Evolutionary conservation across 805 yeast species (phyloP).

Genomic region (Lipomyces mesembrius): DNA sequence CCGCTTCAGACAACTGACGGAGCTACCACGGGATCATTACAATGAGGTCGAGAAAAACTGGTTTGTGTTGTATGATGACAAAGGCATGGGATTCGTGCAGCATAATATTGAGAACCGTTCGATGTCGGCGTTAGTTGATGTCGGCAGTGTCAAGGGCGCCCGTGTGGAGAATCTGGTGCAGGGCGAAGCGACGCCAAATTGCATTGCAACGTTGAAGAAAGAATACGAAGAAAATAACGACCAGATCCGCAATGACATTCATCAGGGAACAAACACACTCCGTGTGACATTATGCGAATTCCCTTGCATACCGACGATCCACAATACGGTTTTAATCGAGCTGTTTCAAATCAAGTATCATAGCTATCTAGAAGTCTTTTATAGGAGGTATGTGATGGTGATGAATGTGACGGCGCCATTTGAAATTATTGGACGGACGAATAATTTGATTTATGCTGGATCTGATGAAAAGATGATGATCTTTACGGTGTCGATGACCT

Average conservation of each 20-base stretch:
- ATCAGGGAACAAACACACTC: conserved; percentile 32
- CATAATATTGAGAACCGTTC: conserved; percentile 23
- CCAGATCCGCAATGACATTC: conserved; percentile 13
- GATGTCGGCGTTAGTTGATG: conserved; percentile 5
- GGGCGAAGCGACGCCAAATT: conserved; percentile 6
- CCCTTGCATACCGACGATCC: conserved; percentile 36
- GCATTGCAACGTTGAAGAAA: conserved; percentile 8
- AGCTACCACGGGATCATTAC: conserved; percentile 15
- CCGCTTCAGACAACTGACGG: conserved; percentile 14
- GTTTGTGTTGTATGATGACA: conserved; percentile 28
- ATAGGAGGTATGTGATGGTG: conserved; percentile 28
- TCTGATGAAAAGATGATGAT: conserved; percentile 23
- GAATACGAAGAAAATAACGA: conserved; percentile 8
- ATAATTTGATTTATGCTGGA: conserved; percentile 29
- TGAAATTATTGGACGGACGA: conserved; percentile 32
- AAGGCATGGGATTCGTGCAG: conserved; percentile 24
- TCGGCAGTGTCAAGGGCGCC: background rate
- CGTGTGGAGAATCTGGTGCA: background rate
- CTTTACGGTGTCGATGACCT: conserved; percentile 28
- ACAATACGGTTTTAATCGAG: conserved; percentile 32
- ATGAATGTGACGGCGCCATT: conserved; percentile 35
- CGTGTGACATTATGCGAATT: conserved; percentile 35
- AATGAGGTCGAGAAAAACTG: conserved; percentile 29
- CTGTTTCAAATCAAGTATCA: conserved; percentile 28
- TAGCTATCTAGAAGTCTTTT: conserved; percentile 18